Base-by-base conservation (phyloP, 768 basidiomycete genomes). In the Amanita jacksonii region DNA sequence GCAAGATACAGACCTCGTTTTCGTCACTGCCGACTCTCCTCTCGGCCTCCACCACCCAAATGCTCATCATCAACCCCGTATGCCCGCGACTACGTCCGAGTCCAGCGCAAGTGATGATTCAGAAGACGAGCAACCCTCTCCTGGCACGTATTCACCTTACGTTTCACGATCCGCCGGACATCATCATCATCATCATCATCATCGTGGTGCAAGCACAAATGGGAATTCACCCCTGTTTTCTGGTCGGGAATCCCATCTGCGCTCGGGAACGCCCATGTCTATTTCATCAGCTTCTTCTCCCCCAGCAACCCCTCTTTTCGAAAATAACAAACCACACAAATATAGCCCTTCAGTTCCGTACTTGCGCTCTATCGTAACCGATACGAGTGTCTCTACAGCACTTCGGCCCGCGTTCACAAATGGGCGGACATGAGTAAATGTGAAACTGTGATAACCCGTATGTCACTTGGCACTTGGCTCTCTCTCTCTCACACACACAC, bases 341-440 rank as follows among this genome's bases (percentile, higher is more conserved):
- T 66, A 64, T 31, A 61, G 44, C 24, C 57, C 63, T 1, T 64
- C 63, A 5, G 52, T 56, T 5, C 61, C 60, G 1, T 62, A 59
- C 41, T 44, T 58, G 19, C 59, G 53, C 38, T 62, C 57, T n/a
- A 28, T 34, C 6, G 49, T 57, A 12, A 50, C 55, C 10, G 60
- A 62, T 36, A 44, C 55, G 12, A 54, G 56, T 18, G 65, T 67
- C 38, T 63, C 63, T 5, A 67, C 64, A 4, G 61, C 58, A 10
- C 51, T 65, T 30, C 54, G 65, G 20, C 65, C 65, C 13, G 65
- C 58, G 5, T 62, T 63, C 41, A 32, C 33, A 8, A 9, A 19
- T 32, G 43, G 34, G 36, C 43, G 20, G 7, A 34, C 20, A 35
- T 32, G 25, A 32, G 24, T 10, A 32, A 28, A 28, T 12, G 27